These are phyloP conservation scores for Pestalotiopsis sp. DNA, from an alignment of 2,329 filamentous ascomycete genomes.

Conservation along the genomic window DNA sequence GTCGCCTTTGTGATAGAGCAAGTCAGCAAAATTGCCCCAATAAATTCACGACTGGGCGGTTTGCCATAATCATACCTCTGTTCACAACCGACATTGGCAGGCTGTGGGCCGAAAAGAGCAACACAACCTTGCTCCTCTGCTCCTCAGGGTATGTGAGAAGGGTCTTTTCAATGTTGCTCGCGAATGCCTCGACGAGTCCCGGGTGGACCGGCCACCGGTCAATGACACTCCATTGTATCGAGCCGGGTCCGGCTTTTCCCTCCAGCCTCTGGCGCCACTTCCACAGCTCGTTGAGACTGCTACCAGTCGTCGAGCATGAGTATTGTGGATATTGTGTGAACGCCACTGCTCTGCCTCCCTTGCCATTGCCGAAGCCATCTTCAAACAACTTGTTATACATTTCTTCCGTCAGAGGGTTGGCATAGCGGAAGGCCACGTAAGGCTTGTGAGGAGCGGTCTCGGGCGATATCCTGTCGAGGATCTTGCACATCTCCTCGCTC, in stretches of 20 bases:
- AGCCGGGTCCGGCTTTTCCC: constrained; percentile 70
- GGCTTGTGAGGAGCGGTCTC: constrained; percentile 96
- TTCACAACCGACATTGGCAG: constrained; percentile 98
- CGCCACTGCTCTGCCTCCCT: constrained; percentile 89
- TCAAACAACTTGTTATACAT: constrained; percentile 83
- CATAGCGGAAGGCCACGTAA: constrained; percentile 96
- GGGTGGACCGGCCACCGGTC: constrained; percentile 95
- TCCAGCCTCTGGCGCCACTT: constrained; percentile 92
- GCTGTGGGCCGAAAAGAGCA: constrained; percentile 94
- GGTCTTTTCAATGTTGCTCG: constrained; percentile 86
- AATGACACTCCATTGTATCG: constrained; percentile 95
- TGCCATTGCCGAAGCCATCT: constrained; percentile 89
- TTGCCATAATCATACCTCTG: constrained; percentile 58
- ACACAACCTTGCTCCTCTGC: constrained; percentile 75
- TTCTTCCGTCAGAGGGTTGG: constrained; percentile 88
- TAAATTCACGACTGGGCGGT: background rate
- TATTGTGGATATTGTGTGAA: constrained; percentile 99
- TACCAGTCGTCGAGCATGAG: constrained; percentile 95
- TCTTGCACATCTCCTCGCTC: constrained; percentile 93
- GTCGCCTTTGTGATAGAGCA: constrained; percentile 60
- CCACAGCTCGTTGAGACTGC: constrained; percentile 95
- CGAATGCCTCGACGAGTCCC: constrained; percentile 89
- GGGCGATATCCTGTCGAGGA: constrained; percentile 87
- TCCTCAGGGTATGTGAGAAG: constrained; percentile 83
- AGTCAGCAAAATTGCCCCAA: constrained; percentile 26